phyloP scores from a whole-genome alignment of 73 alveolate genomes.

The Symbiodinium natans region DNA sequence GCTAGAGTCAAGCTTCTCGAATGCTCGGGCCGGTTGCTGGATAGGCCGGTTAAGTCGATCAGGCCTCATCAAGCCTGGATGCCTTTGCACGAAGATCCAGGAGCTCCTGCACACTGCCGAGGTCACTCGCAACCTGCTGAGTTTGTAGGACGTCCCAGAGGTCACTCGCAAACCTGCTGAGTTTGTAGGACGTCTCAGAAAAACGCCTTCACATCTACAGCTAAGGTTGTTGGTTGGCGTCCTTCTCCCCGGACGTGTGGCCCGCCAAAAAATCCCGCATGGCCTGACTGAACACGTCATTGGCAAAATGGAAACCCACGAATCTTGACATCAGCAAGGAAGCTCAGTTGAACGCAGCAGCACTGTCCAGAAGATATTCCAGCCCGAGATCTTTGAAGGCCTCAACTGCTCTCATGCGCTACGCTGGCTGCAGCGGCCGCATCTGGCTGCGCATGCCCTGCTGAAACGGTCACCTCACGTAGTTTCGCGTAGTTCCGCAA shows the following conservation, averaged over 20 bases:
- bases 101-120: not conserved
- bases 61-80: conserved; percentile 56
- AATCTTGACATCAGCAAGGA: not conserved
- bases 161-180: not conserved
- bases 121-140: not conserved
- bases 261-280: conserved; percentile 59
- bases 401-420: no score
- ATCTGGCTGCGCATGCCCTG: no score
- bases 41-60: not conserved
- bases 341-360: conserved; percentile 1
- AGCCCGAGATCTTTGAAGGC: conserved; percentile 31
- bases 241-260: conserved; percentile 61
- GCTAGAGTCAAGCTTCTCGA: not conserved
- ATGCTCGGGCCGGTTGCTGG: not conserved
- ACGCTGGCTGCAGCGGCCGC: no score
- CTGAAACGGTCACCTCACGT: not conserved
- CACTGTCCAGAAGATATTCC: conserved; percentile 71
- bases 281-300: conserved; percentile 30
- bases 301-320: not conserved
- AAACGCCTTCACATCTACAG: not conserved
- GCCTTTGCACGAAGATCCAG: conserved; percentile 50
- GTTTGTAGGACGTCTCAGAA: not conserved
- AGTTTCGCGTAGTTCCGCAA: conserved; percentile 68
- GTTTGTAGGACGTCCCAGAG: not conserved
- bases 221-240: not conserved